Base-by-base conservation (phyloP, 345 rosid genomes). In the Acer yangbiense region DNA sequence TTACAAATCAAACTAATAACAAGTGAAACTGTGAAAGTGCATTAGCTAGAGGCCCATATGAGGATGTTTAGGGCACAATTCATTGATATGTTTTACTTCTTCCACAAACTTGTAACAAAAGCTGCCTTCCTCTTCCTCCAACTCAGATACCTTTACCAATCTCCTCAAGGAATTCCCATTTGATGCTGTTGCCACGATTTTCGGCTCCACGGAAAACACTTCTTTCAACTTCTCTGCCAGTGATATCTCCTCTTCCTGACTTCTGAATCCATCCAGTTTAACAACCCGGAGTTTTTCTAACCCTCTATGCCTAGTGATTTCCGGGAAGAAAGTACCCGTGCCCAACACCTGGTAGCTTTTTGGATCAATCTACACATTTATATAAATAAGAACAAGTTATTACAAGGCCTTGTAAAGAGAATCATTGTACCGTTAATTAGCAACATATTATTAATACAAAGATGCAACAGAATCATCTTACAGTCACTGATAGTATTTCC, bases 221-320 rank as follows among this genome's bases (percentile, higher is more conserved):
- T 85, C 65, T 18, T 66, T 74, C 23, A 91, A 17, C 75, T 69
- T 57, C 68, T 80, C 62, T 14, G 82, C 77, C 68, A 87, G 65
- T 57, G 65, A 68, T 61, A 70, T 77, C 72, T 77, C 82, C 21
- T 81, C 81, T 1, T 72, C 80, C 71, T 71, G 72, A 23, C 65
- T 80, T 72, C 44, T 68, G 62, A 83, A 82, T 52, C 91, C 89
- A 20, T 86, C 91, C 76, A 89, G 13, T 80, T 83, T 86, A 11
- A 89, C 86, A 46, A 83, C 7, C 67, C 82, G 78, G 23, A 89
- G 82, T 75, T 79, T 74, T 11, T 17, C 1, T 17, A 63, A 6
- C 9, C 8, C 14, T 35, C 7, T 43, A 20, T 21, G 29, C 29
- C 32, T 29, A 29, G 32, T 29, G 32, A 29, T 16, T 41, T 72